phyloP scores from a whole-genome alignment of 805 yeast genomes.

The Debaryomyces prosopidis region DNA sequence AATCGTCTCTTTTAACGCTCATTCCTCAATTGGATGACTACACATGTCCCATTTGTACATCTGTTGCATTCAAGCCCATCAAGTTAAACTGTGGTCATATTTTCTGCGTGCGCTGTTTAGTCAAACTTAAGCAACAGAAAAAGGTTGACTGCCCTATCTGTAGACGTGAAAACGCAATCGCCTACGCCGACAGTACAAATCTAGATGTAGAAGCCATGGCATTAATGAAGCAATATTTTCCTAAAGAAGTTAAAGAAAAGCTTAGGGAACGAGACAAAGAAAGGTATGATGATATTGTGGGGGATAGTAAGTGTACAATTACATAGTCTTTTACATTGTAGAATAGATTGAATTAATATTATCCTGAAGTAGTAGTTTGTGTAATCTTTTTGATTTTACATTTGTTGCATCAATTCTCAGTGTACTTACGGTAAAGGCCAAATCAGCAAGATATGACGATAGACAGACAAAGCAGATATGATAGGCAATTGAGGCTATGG shows the following conservation, averaged over 20 bases:
- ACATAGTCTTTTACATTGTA: slow-evolving; percentile 5
- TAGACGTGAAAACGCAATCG: slow-evolving; percentile 50
- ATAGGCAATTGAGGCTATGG: slow-evolving; percentile 90
- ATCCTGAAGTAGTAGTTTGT: not conserved
- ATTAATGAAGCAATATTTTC: slow-evolving; percentile 61
- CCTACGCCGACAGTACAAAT: slow-evolving; percentile 58
- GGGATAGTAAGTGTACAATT: slow-evolving; percentile 14
- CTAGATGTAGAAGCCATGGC: slow-evolving; percentile 55
- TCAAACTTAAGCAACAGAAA: slow-evolving; percentile 59
- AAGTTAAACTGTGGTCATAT: slow-evolving; percentile 63
- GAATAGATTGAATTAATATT: not conserved
- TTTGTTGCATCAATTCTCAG: too few relatives aligned
- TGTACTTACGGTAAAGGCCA: not conserved
- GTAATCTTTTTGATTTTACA: not conserved
- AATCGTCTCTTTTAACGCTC: slow-evolving; percentile 52
- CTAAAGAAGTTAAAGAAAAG: slow-evolving; percentile 64
- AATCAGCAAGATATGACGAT: slow-evolving; percentile 14
- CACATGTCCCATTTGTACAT: slow-evolving; percentile 70
- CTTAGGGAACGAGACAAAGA: slow-evolving; percentile 51
- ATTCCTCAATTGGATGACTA: slow-evolving; percentile 78
- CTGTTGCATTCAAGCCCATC: slow-evolving; percentile 72
- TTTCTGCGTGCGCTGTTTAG: slow-evolving; percentile 72
- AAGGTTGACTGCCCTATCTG: slow-evolving; percentile 72
- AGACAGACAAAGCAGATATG: slow-evolving; percentile 59
- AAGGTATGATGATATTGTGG: slow-evolving; percentile 30